Evolutionary conservation across 345 rosid species (phyloP).

Genomic region (Citrus glauca): DNA sequence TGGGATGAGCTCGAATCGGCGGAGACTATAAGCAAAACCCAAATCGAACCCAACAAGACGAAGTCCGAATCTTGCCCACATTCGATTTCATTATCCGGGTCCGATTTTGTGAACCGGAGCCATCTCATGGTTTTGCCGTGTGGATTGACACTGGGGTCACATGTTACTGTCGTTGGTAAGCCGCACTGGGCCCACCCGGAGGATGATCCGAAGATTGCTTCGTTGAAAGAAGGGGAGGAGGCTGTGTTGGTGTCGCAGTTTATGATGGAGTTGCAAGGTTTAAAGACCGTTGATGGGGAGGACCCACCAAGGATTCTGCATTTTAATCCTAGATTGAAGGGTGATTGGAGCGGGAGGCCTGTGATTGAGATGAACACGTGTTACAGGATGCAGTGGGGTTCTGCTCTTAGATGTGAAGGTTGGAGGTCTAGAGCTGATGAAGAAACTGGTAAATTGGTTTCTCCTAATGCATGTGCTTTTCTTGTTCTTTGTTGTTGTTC

Average conservation of each 20-base stretch:
- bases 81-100: slow-evolving; percentile 46
- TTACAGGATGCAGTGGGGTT: slow-evolving; percentile 94
- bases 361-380: slow-evolving; percentile 97
- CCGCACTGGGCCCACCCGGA: slow-evolving; percentile 67
- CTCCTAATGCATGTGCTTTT: neutral
- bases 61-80: slow-evolving; percentile 48
- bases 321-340: slow-evolving; percentile 87
- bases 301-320: slow-evolving; percentile 91
- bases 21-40: slow-evolving; percentile 5
- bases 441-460: slow-evolving; percentile 62
- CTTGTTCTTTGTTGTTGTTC: neutral
- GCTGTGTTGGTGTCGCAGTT: slow-evolving; percentile 79
- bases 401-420: slow-evolving; percentile 81
- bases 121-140: slow-evolving; percentile 66
- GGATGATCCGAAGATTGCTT: slow-evolving; percentile 54
- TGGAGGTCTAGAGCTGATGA: slow-evolving; percentile 81
- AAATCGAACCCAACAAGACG: slow-evolving; percentile 1
- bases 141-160: slow-evolving; percentile 89
- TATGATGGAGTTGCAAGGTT: slow-evolving; percentile 81
- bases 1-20: slow-evolving; percentile 51
- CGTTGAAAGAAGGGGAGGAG: slow-evolving; percentile 50
- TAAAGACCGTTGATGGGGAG: slow-evolving; percentile 88
- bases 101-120: slow-evolving; percentile 41
- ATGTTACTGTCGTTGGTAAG: slow-evolving; percentile 74
- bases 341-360: slow-evolving; percentile 92